These are phyloP conservation scores for Aspergillus latus DNA, from an alignment of 2,329 filamentous ascomycete species.

Conservation along the genomic window DNA sequence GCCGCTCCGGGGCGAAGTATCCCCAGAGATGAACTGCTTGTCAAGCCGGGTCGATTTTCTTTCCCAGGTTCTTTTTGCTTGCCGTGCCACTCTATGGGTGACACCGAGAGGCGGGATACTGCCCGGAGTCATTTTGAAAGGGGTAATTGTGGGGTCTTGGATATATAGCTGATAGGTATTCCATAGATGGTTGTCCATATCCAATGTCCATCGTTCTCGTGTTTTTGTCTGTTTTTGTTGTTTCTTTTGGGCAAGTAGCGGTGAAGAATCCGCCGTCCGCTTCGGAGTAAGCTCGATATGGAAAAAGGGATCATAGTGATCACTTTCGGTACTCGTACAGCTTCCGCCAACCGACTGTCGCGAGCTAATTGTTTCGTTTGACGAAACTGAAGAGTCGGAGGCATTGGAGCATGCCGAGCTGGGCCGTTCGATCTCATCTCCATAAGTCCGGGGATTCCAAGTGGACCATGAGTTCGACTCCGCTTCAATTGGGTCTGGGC, in stretches of 20 bases:
- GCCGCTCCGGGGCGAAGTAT: conserved; percentile 46
- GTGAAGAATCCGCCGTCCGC: conserved; percentile 40
- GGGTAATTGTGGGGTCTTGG: conserved; percentile 65
- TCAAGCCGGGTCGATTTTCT: conserved; percentile 41
- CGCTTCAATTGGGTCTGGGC: conserved; percentile 35
- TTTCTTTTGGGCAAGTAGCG: conserved; percentile 30
- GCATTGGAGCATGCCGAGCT: conserved; percentile 59
- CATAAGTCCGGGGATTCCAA: conserved; percentile 34
- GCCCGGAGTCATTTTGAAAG: conserved; percentile 66
- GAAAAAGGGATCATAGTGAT: conserved; percentile 57
- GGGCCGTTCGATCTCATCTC: conserved; percentile 53
- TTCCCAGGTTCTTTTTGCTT: conserved; percentile 62
- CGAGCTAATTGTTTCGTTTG: conserved; percentile 57
- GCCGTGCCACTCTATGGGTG: conserved; percentile 61
- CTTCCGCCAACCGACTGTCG: conserved; percentile 59
- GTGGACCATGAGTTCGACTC: conserved; percentile 33
- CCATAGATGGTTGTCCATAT: conserved; percentile 68
- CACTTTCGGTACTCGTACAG: conserved; percentile 62
- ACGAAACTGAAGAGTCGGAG: conserved; percentile 64
- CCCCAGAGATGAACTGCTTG: conserved; percentile 14
- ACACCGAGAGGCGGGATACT: conserved; percentile 64
- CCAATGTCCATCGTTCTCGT: conserved; percentile 54
- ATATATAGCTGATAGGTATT: conserved; percentile 65
- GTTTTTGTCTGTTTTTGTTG: conserved; percentile 27
- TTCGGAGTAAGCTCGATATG: conserved; percentile 42